A percentile compares a stretch with the other conserved stretches of the same genome.
Evolutionary conservation across 1,284 basidiomycete genomes (phyloP).

Genomic region (Apiotrichum veenhuisii): DNA sequence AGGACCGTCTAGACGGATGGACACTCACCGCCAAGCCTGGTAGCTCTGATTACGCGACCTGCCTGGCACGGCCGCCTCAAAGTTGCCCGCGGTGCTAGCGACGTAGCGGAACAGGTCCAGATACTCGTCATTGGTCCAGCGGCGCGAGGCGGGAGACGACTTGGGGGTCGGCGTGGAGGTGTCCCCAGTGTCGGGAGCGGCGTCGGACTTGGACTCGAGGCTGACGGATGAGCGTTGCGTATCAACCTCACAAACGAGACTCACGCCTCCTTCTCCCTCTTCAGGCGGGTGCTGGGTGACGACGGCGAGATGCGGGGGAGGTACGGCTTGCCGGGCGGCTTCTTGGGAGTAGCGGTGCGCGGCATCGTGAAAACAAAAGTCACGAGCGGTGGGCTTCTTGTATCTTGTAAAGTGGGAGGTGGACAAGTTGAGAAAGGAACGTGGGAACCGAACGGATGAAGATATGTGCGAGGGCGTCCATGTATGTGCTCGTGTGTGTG

Average conservation of each 20-base stretch:
- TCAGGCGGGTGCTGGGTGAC: not conserved
- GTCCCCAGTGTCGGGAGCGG: not conserved
- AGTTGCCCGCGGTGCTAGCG: not conserved
- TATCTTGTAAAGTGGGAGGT: too few species aligned
- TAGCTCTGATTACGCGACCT: constrained; percentile 4
- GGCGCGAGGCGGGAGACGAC: not conserved
- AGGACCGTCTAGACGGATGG: not conserved
- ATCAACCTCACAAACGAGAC: not conserved
- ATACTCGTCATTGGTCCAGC: constrained; percentile 8
- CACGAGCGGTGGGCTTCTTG: too few species aligned
- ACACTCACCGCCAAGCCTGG: constrained; percentile 1
- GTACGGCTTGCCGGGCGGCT: not conserved
- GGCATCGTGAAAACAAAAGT: not conserved
- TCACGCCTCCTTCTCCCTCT: not conserved
- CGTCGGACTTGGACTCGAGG: not conserved
- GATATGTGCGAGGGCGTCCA: too few species aligned
- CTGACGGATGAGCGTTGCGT: not conserved
- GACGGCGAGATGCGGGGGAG: not conserved
- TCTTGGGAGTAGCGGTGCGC: not conserved
- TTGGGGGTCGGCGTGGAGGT: not conserved
- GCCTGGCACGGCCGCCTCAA: not conserved
- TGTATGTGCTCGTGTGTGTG: too few species aligned
- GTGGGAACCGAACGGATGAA: too few species aligned
- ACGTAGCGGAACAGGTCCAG: constrained; percentile 4
- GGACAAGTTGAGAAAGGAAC: too few species aligned